Base-by-base conservation (phyloP, 768 basidiomycete species). In the Russula earlei region DNA sequence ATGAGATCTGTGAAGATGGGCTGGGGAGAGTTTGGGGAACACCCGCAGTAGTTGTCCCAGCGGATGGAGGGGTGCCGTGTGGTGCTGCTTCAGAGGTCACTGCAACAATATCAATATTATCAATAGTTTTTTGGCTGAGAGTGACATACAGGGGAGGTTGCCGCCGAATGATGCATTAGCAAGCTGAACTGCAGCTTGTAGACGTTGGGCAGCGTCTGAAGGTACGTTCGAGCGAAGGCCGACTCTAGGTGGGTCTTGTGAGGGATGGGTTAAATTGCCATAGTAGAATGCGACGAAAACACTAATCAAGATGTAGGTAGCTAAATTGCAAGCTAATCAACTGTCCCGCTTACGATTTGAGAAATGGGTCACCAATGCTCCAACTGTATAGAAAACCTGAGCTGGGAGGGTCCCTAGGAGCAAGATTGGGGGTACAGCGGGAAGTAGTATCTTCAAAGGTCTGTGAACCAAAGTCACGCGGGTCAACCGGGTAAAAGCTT, bases 151-250 rank as follows among this genome's bases (percentile, higher is more conserved):
- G 2, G 68, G 65, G 51, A 74, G 68, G 44, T 66, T 65, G 19
- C 67, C 70, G 22, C 66, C 66, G 22, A 62, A 48, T 25, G 56
- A 55, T n/a, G 48, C 54, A 8, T 70, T 77, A 7, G 50, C 44
- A 19, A 64, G 63, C 8, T 45, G 38, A 48, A 77, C 64, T 14
- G 71, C 76, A 1, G 66, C 61, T 31, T 69, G 64, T 10, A 79
- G 63, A 17, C 58, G 59, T 24, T 71, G 71, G 2, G 64, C 71
- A 1, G 82, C 83, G 59, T 85, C 75, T 3, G 61, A 11, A 1
- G 85, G 82, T 1, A 88, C 81, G 0, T 85, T 88, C 15, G 87
- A 87, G 43, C 84, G 69, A 33, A 90, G 73, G 10, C 87, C 87
- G 41, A 89, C 77, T 11, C 79, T 78, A 2, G 87, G 83, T 2